Base-by-base conservation (phyloP, 768 basidiomycete genomes). In the Mycena sanguinolenta region DNA sequence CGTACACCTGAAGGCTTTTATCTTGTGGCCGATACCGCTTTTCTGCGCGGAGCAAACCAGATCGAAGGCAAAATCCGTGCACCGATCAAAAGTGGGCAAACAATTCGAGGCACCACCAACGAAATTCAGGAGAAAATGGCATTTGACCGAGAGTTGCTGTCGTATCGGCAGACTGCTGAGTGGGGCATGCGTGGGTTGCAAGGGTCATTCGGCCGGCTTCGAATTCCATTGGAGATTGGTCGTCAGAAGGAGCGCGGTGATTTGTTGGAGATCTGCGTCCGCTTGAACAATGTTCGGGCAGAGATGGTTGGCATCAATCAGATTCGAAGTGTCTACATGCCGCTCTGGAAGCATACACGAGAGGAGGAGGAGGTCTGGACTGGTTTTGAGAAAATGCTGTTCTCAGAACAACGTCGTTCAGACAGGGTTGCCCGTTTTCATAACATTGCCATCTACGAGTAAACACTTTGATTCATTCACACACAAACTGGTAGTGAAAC, bases 251-350 rank as follows among this genome's bases (percentile, higher is more conserved):
- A 44, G 17, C 10, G 9, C 4, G 42, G 42, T 13, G 42, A 44
- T 7, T 14, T 19, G 6, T 6, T 44, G 13, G 42, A 44, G 82
- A n/a, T n/a, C n/a, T n/a, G n/a, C n/a, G n/a, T n/a, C n/a, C n/a
- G n/a, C n/a, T n/a, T n/a, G n/a, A n/a, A n/a, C n/a, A n/a, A n/a
- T n/a, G n/a, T n/a, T n/a, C n/a, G n/a, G n/a, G n/a, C n/a, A n/a
- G n/a, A n/a, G n/a, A n/a, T 42, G 21, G 78, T 87, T 21, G 84
- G 86, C 1, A 74, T 81, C 28, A 86, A 82, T 75, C 80, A 87
- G 70, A 86, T 86, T n/a, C 49, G 71, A 8, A 80, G 58, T 3
- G 83, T 85, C 3, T 88, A 88, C 63, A 74, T 80, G 72, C 78
- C 76, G 9, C 73, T 78, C 3, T 87, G 85, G 86, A 63, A 75